Percentiles rank a stretch among this genome's conserved stretches.
Evolutionary conservation across 257 asterid species (phyloP).

Genomic region (Gentiana dahurica): DNA sequence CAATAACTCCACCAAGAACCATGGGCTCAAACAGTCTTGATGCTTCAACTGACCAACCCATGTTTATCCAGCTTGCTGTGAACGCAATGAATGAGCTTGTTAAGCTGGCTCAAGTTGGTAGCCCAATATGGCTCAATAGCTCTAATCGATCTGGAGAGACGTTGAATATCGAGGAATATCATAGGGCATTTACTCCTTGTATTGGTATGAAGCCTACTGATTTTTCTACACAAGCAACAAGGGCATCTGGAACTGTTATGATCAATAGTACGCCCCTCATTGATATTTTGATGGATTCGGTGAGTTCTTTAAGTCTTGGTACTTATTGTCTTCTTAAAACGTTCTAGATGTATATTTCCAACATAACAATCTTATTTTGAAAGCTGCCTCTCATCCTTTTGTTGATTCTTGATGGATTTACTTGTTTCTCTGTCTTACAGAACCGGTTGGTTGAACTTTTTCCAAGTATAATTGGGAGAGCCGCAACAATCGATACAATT

Average conservation of each 20-base stretch:
- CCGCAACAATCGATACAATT: conserved; percentile 45
- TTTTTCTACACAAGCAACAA: conserved; percentile 59
- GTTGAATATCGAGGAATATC: conserved; percentile 60
- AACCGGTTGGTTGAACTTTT: conserved; percentile 66
- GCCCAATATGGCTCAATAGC: conserved; percentile 57
- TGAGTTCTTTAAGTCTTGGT: conserved; percentile 19
- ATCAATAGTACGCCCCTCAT: conserved; percentile 36
- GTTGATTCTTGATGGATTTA: too few species aligned
- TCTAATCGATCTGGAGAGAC: conserved; percentile 39
- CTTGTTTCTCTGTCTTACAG: conserved; percentile 11
- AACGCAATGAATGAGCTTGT: conserved; percentile 65
- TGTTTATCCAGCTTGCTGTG: conserved; percentile 45
- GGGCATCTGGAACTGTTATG: conserved; percentile 47
- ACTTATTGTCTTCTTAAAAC: not conserved
- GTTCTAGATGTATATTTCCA: too few species aligned
- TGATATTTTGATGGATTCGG: conserved; percentile 66
- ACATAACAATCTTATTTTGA: too few species aligned
- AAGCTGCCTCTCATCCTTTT: too few species aligned
- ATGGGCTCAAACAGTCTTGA: conserved; percentile 22
- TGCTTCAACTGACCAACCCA: conserved; percentile 32
- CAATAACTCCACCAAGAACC: conserved; percentile 22
- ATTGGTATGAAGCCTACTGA: conserved; percentile 41
- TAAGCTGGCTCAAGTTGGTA: conserved; percentile 49
- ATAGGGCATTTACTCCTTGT: conserved; percentile 47
- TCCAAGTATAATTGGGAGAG: conserved; percentile 51